These are phyloP conservation scores for Sphagnum magellanicum DNA, from an alignment of 228 moss, liverwort and hornwort species.

Conservation along the genomic window DNA sequence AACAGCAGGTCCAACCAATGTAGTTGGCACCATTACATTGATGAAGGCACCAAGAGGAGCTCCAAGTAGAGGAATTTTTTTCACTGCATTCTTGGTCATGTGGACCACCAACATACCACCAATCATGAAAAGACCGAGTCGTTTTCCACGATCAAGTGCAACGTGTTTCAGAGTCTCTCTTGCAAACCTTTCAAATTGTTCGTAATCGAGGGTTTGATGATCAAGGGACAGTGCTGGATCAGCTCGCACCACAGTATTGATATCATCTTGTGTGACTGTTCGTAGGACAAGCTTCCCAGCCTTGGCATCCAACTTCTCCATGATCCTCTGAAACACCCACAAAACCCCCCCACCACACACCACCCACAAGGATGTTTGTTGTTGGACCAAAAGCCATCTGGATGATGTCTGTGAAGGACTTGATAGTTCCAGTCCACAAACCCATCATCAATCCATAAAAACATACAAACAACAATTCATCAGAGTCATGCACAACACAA, in stretches of 20 bases:
- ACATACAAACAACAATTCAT: background rate
- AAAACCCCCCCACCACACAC: background rate
- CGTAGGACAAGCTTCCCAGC: slow-evolving; percentile 74
- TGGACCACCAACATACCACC: slow-evolving; percentile 79
- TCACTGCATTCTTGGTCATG: slow-evolving; percentile 62
- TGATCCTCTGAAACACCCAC: slow-evolving; percentile 40
- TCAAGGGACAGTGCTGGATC: slow-evolving; percentile 33
- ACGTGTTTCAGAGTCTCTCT: slow-evolving; percentile 70
- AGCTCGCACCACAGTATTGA: slow-evolving; percentile 29
- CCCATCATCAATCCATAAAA: background rate
- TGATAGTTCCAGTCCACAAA: background rate
- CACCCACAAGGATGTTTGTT: background rate
- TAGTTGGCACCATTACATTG: slow-evolving; percentile 64
- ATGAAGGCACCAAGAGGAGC: slow-evolving; percentile 56
- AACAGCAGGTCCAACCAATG: slow-evolving; percentile 68
- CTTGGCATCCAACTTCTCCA: slow-evolving; percentile 64
- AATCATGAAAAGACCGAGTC: slow-evolving; percentile 80
- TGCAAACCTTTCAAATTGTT: slow-evolving; percentile 63
- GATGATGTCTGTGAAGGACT: background rate
- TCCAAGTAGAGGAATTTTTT: slow-evolving; percentile 67
- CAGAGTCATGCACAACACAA: too few species aligned
- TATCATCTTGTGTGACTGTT: slow-evolving; percentile 67
- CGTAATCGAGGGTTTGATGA: slow-evolving; percentile 24
- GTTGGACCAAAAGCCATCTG: background rate
- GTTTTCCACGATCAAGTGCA: slow-evolving; percentile 80